Percentiles rank a stretch among this genome's conserved stretches.
phyloP scores from a whole-genome alignment of 495 filamentous ascomycete species.

The Aspergillus asperescens region DNA sequence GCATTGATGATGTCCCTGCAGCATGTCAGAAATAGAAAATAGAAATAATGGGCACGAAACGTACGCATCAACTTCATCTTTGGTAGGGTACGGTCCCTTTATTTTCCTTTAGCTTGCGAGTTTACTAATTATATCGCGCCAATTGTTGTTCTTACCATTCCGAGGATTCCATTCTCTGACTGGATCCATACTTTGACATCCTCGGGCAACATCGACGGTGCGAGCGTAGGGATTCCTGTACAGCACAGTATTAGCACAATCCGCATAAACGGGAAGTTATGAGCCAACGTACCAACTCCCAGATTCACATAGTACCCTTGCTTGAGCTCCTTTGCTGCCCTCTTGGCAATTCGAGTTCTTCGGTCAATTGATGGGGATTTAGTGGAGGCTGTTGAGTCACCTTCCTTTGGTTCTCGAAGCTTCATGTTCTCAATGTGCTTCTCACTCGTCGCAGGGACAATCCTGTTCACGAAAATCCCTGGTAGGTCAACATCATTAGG shows the following conservation, averaged over 20 bases:
- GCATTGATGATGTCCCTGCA: conserved; percentile 79
- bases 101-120: background rate
- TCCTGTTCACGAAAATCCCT: conserved; percentile 82
- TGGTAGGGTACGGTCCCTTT: conserved; percentile 73
- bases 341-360: conserved; percentile 72
- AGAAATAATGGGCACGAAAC: conserved; percentile 7
- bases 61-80: conserved; percentile 69
- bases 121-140: background rate
- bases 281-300: conserved; percentile 77
- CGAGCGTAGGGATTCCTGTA: conserved; percentile 71
- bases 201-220: conserved; percentile 72
- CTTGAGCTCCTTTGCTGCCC: conserved; percentile 89
- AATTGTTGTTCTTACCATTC: conserved; percentile 46
- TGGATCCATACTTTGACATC: conserved; percentile 80
- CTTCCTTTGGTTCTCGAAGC: conserved; percentile 53
- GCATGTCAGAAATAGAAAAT: background rate
- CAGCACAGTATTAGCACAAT: background rate
- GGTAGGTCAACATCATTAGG: conserved; percentile 79
- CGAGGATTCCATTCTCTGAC: conserved; percentile 87
- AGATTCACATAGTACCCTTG: conserved; percentile 92
- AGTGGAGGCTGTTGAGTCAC: conserved; percentile 45
- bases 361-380: conserved; percentile 60
- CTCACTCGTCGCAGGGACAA: conserved; percentile 66
- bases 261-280: background rate
- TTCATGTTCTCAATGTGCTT: conserved; percentile 85